These are phyloP conservation scores for Starmerella ratchasimensis DNA, from an alignment of 805 yeast species.

Conservation along the genomic window DNA sequence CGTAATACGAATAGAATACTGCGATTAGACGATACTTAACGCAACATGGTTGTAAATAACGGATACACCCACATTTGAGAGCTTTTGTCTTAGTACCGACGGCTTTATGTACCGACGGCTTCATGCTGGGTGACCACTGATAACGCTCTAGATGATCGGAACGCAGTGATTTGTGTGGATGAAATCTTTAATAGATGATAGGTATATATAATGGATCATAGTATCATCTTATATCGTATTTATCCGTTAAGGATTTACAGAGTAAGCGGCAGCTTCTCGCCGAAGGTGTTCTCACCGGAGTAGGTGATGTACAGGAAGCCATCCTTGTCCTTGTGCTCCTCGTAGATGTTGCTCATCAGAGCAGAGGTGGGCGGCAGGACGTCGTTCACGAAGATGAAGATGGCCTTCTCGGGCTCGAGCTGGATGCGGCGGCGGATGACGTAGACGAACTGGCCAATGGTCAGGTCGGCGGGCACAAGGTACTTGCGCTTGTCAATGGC, in stretches of 20 bases:
- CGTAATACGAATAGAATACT: too few relatives aligned
- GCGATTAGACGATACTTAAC: too few relatives aligned
- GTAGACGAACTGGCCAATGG: constrained; percentile 96
- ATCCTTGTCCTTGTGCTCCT: constrained; percentile 94
- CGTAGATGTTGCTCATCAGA: constrained; percentile 84
- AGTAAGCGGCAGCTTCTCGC: constrained; percentile 29
- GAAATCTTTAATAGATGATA: too few relatives aligned
- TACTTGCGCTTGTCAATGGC: constrained; percentile 95
- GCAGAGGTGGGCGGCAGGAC: constrained; percentile 97
- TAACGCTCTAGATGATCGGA: too few relatives aligned
- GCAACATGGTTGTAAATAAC: too few relatives aligned
- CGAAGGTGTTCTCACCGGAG: constrained; percentile 97
- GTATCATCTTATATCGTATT: neutral
- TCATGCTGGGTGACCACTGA: too few relatives aligned
- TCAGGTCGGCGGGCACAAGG: constrained; percentile 86
- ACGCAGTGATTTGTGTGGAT: too few relatives aligned
- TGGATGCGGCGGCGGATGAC: constrained; percentile 93
- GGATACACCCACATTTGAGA: too few relatives aligned
- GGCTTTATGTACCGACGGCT: too few relatives aligned
- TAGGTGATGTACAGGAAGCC: constrained; percentile 92
- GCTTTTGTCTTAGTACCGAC: too few relatives aligned
- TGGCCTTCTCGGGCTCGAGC: constrained; percentile 94
- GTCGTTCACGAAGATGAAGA: constrained; percentile 92
- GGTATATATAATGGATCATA: too few relatives aligned
- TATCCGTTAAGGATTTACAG: neutral